These are phyloP conservation scores for Dysphania ambrosioides DNA, from an alignment of 148 eudicot species.

Conservation along the genomic window DNA sequence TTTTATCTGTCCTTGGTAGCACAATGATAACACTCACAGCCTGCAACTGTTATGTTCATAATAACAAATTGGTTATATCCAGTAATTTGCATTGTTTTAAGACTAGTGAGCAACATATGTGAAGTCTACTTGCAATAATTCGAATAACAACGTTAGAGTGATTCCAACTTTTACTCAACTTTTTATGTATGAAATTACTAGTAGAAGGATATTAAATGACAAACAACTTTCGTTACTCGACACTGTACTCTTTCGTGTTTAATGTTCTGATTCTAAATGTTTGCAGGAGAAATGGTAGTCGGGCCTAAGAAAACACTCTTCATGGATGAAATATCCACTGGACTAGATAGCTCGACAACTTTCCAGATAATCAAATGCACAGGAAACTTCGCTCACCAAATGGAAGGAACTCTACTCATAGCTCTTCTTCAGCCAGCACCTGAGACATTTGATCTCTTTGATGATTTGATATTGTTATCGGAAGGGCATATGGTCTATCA, in stretches of 20 bases:
- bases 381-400: conserved; percentile 63
- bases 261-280: conserved; percentile 10
- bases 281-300: conserved; percentile 84
- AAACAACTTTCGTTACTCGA: too few species aligned
- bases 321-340: conserved; percentile 93
- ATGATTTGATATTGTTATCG: conserved; percentile 65
- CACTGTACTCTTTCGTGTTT: too few species aligned
- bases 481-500: conserved; percentile 72
- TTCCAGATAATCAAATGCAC: conserved; percentile 75
- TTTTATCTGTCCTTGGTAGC: neutral
- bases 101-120: neutral
- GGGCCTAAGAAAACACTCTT: conserved; percentile 87
- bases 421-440: conserved; percentile 99
- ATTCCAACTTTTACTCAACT: neutral
- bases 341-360: conserved; percentile 87
- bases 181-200: neutral
- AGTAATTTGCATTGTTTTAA: neutral
- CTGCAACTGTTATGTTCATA: neutral
- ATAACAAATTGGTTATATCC: too few species aligned
- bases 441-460: conserved; percentile 81
- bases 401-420: conserved; percentile 83
- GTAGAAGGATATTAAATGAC: neutral
- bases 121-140: neutral
- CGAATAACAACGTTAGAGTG: neutral
- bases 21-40: neutral